phyloP scores from a whole-genome alignment of 2,329 filamentous ascomycete species.

The Elsinoe ampelina region DNA sequence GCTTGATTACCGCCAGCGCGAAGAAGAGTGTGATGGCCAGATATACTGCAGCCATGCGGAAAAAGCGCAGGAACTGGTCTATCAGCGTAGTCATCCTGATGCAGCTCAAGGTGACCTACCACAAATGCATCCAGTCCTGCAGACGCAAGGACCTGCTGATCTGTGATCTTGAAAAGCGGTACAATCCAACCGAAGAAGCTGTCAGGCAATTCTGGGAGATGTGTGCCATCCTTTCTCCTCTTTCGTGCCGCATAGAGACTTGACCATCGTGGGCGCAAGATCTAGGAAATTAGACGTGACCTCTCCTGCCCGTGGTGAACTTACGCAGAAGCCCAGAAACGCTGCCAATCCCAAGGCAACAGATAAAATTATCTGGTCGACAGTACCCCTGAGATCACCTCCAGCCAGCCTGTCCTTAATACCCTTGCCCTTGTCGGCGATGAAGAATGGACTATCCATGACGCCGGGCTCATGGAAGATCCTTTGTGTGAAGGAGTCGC shows the following conservation, averaged over 20 bases:
- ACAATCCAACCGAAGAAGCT: constrained; percentile 91
- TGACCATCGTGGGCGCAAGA: constrained; percentile 84
- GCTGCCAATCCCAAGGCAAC: constrained; percentile 59
- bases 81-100: background rate
- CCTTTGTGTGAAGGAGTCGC: background rate
- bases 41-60: constrained; percentile 87
- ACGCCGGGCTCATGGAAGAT: background rate
- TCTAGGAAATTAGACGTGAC: constrained; percentile 37
- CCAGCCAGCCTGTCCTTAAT: constrained; percentile 25
- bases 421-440: constrained; percentile 15
- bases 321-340: constrained; percentile 67
- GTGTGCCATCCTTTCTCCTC: constrained; percentile 56
- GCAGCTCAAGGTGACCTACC: constrained; percentile 33
- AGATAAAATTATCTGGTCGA: constrained; percentile 62
- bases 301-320: constrained; percentile 21
- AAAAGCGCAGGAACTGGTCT: constrained; percentile 73
- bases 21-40: constrained; percentile 73
- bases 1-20: constrained; percentile 68
- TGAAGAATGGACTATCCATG: background rate
- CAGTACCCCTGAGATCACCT: constrained; percentile 34
- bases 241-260: constrained; percentile 83
- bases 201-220: constrained; percentile 70
- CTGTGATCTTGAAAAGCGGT: constrained; percentile 70
- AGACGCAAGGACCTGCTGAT: constrained; percentile 80
- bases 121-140: constrained; percentile 94